Evolutionary conservation across 2,329 filamentous ascomycete genomes (phyloP).

Genomic region (Tolypocladium guangdongense): DNA sequence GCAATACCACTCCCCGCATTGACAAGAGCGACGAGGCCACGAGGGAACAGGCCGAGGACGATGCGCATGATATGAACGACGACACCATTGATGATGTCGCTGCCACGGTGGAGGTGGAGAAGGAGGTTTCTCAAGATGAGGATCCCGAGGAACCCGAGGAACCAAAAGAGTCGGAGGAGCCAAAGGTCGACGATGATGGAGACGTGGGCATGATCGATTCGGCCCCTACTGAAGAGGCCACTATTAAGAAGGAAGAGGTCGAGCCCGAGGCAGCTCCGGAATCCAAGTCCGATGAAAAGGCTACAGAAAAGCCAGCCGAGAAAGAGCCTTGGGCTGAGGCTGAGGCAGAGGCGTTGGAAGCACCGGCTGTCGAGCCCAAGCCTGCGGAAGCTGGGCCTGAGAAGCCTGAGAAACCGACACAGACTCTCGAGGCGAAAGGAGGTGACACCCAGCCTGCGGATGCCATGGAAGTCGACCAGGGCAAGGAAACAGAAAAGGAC

Average conservation of each 20-base stretch:
- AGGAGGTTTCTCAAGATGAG: constrained; percentile 10
- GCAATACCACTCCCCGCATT: constrained; percentile 25
- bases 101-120: constrained; percentile 14
- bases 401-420: constrained; percentile 12
- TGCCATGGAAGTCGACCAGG: constrained; percentile 22
- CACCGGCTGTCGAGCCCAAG: constrained; percentile 9
- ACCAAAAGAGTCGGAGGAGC: constrained; percentile 12
- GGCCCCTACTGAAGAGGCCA: constrained; percentile 17
- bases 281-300: constrained; percentile 20
- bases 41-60: constrained; percentile 16
- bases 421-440: constrained; percentile 8
- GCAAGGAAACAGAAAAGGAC: constrained; percentile 11
- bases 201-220: constrained; percentile 40
- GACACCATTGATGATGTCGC: constrained; percentile 34
- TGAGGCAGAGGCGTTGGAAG: background rate
- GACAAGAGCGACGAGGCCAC: constrained; percentile 17
- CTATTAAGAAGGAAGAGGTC: constrained; percentile 29
- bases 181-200: constrained; percentile 33
- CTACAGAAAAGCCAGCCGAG: constrained; percentile 11
- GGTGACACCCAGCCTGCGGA: constrained; percentile 9
- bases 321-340: constrained; percentile 6
- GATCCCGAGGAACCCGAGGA: constrained; percentile 3
- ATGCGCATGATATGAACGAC: constrained; percentile 26
- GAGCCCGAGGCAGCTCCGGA: constrained; percentile 21
- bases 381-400: constrained; percentile 10